These are phyloP conservation scores for Lolium perenne DNA, from an alignment of 176 grass and related monocot species.

Conservation along the genomic window DNA sequence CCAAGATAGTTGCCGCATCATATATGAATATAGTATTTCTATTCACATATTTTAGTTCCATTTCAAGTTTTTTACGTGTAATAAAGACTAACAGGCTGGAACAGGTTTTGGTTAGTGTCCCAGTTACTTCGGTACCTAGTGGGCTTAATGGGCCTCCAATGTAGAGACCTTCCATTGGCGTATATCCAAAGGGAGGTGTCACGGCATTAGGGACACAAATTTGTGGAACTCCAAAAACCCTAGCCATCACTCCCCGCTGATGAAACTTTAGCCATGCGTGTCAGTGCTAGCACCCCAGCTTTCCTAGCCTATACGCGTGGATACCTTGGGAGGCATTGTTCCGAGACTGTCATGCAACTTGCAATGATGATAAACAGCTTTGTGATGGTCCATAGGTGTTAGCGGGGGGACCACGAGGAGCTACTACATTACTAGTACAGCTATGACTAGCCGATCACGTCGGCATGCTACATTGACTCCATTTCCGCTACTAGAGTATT, in stretches of 20 bases:
- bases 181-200: background rate
- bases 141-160: background rate
- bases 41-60: background rate
- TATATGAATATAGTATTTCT: background rate
- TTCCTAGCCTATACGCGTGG: background rate
- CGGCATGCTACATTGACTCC: background rate
- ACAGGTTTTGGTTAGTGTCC: background rate
- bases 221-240: background rate
- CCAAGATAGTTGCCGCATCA: background rate
- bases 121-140: background rate
- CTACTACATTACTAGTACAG: background rate
- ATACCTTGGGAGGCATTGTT: conserved; percentile 3
- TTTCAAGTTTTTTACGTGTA: background rate
- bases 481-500: background rate
- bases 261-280: background rate
- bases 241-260: background rate
- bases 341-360: background rate
- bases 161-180: background rate
- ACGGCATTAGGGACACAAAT: background rate
- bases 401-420: background rate
- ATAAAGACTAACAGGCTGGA: background rate
- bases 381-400: background rate
- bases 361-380: background rate
- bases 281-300: background rate
- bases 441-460: background rate